Conservation (phyloP, 106 monocot genomes). For the Xerophyta viscosa region DNA sequence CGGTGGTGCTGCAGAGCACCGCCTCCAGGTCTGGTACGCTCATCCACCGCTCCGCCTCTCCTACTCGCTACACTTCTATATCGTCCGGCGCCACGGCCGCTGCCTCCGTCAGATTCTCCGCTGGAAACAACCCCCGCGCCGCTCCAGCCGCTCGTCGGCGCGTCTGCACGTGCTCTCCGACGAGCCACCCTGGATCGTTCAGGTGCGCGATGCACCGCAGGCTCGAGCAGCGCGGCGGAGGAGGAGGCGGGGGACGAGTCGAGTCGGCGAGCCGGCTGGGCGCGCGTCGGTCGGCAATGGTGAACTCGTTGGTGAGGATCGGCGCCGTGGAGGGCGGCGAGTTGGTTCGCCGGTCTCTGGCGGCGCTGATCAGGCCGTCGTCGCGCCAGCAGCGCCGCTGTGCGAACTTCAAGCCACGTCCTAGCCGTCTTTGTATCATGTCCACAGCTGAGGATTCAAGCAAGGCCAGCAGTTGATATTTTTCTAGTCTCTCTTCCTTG, state of each 20-base stretch:
- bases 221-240: neutral
- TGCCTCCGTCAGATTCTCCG: neutral
- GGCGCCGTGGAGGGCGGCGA: conserved; percentile 24
- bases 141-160: conserved; percentile 2
- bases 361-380: conserved; percentile 27
- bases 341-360: conserved; percentile 17
- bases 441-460: conserved; percentile 14
- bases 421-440: conserved; percentile 28
- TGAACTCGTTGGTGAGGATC: conserved; percentile 9
- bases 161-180: conserved; percentile 40
- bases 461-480: too few relatives aligned
- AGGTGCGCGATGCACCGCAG: conserved; percentile 26
- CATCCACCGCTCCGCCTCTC: neutral
- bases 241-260: conserved; percentile 3
- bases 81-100: neutral
- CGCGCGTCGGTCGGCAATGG: neutral
- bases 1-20: neutral
- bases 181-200: conserved; percentile 39
- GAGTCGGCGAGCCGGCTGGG: neutral
- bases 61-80: neutral
- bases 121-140: neutral
- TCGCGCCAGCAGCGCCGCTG: conserved; percentile 25
- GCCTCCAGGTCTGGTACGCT: neutral
- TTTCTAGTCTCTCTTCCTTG: too few relatives aligned
- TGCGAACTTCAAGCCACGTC: conserved; percentile 25